Evolutionary conservation across 1,139 yeast species (phyloP).

Genomic region (Diutina sp.): DNA sequence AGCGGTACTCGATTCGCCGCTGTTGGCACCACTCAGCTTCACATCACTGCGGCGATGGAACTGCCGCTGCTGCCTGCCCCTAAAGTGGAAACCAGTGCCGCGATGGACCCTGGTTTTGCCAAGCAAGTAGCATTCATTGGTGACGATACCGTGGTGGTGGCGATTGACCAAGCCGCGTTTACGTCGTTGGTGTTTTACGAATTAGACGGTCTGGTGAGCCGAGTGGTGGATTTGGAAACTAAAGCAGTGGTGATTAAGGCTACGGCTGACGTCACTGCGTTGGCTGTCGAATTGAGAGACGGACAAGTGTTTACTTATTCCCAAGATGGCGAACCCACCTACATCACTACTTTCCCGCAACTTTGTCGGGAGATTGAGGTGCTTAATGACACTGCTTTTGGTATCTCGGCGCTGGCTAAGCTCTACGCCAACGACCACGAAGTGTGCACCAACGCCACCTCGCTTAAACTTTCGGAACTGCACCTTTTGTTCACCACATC

Average conservation of each 20-base stretch:
- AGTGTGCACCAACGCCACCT: constrained; percentile 72
- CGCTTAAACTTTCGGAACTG: constrained; percentile 59
- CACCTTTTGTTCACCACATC: constrained; percentile 81
- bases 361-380: not conserved
- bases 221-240: not conserved
- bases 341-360: not conserved
- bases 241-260: not conserved
- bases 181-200: not conserved
- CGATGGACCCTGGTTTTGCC: not conserved
- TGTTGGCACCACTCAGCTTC: not conserved
- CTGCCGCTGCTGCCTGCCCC: not conserved
- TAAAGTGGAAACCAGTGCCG: not conserved
- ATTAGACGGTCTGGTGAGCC: not conserved
- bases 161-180: not conserved
- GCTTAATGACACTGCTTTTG: constrained; percentile 13
- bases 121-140: not conserved
- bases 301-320: not conserved
- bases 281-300: not conserved
- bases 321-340: not conserved
- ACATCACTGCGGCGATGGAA: not conserved
- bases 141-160: not conserved
- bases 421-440: constrained; percentile 51
- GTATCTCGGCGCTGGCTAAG: constrained; percentile 63
- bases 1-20: constrained; percentile 48
- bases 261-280: not conserved